These are phyloP conservation scores for Hyphopichia fennica DNA, from an alignment of 1,139 yeast species.

Conservation along the genomic window DNA sequence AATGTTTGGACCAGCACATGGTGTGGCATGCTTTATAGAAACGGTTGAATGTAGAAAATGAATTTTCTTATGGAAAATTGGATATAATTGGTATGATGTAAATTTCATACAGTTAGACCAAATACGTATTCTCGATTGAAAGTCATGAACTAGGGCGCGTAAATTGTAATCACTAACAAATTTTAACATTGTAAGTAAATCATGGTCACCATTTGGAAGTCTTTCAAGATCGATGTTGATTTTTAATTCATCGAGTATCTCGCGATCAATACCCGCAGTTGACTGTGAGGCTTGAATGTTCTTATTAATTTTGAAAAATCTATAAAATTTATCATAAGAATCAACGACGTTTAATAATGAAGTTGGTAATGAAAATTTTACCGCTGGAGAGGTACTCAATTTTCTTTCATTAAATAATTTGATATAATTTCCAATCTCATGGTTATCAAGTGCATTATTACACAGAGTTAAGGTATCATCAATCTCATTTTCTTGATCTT, in stretches of 20 bases:
- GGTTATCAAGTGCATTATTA: constrained; percentile 21
- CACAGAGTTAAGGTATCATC: not conserved
- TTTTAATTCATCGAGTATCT: constrained; percentile 26
- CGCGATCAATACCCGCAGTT: constrained; percentile 20
- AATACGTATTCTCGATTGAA: constrained; percentile 32
- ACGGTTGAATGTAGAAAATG: constrained; percentile 80
- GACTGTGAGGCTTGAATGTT: constrained; percentile 21
- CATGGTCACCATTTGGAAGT: constrained; percentile 37
- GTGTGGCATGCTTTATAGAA: constrained; percentile 81
- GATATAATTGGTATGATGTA: constrained; percentile 45
- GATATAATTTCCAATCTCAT: constrained; percentile 49
- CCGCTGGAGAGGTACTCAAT: constrained; percentile 76
- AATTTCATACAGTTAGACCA: constrained; percentile 44
- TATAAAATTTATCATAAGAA: constrained; percentile 47
- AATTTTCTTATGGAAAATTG: constrained; percentile 68
- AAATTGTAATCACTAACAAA: constrained; percentile 32
- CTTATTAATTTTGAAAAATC: constrained; percentile 27
- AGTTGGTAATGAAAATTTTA: constrained; percentile 65
- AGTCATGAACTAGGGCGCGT: constrained; percentile 26
- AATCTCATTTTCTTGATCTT: constrained; percentile 2
- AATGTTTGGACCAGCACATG: constrained; percentile 87
- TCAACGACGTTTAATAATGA: constrained; percentile 56
- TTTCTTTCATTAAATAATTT: constrained; percentile 48
- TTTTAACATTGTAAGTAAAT: constrained; percentile 40
- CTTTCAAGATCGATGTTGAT: constrained; percentile 25